phyloP scores from a whole-genome alignment of 2,329 filamentous ascomycete genomes.

The Colletotrichum sp. region DNA sequence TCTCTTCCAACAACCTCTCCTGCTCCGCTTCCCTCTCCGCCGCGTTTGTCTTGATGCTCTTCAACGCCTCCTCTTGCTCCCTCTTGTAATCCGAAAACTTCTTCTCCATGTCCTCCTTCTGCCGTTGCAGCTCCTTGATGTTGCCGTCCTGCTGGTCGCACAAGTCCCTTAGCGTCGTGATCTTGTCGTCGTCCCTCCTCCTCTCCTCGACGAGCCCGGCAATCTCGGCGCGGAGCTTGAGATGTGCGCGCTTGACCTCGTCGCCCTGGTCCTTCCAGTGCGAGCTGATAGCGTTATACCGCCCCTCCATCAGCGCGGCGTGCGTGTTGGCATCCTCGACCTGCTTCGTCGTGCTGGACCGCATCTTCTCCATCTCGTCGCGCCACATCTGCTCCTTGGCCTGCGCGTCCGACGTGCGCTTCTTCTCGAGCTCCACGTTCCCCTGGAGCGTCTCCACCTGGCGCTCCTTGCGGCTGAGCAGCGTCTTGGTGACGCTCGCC shows the following conservation, averaged over 20 bases:
- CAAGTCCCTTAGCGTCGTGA: conserved; percentile 69
- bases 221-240: conserved; percentile 59
- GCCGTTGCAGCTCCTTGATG: conserved; percentile 61
- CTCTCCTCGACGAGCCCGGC: conserved; percentile 59
- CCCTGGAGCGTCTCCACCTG: conserved; percentile 74
- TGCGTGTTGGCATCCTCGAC: conserved; percentile 70
- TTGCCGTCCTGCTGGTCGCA: conserved; percentile 77
- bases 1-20: conserved; percentile 60
- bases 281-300: conserved; percentile 70
- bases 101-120: conserved; percentile 66
- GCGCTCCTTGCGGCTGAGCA: conserved; percentile 75
- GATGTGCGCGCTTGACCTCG: conserved; percentile 59
- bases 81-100: conserved; percentile 70
- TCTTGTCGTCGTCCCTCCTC: conserved; percentile 65
- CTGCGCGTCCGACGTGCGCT: conserved; percentile 63
- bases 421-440: conserved; percentile 68
- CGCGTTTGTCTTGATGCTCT: conserved; percentile 63
- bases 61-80: conserved; percentile 66
- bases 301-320: conserved; percentile 71
- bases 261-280: conserved; percentile 72
- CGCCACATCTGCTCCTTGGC: conserved; percentile 66
- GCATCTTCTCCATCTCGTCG: conserved; percentile 67
- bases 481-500: conserved; percentile 72
- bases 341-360: conserved; percentile 63
- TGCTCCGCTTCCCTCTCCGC: conserved; percentile 66